Percentiles rank a stretch among this genome's conserved stretches.
Conservation (phyloP, 345 rosid genomes). For the Nephelium lappaceum region DNA sequence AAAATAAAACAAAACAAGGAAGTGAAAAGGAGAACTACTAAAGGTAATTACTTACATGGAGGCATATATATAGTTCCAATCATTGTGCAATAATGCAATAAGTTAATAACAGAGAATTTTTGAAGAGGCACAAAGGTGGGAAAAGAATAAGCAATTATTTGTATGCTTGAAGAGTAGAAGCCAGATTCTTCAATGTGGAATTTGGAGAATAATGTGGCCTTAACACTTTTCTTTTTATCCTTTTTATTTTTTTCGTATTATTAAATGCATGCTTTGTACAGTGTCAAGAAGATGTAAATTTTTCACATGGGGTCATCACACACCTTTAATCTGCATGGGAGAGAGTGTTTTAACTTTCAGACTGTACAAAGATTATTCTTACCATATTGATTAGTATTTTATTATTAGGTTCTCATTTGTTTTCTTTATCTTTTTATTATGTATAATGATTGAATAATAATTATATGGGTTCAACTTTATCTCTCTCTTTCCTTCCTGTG, state of each 20-base stretch:
- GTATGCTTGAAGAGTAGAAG: conserved; percentile 13
- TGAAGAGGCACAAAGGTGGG: conserved; percentile 3
- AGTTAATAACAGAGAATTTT: conserved; percentile 1
- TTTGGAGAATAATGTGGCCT: conserved; percentile 5
- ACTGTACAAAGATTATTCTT: conserved; percentile 33
- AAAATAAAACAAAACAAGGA: too few relatives aligned
- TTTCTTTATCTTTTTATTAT: neutral
- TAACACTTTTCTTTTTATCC: neutral
- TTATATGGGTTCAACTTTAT: neutral
- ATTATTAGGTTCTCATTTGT: neutral
- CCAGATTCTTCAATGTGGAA: conserved; percentile 11
- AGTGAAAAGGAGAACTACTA: neutral
- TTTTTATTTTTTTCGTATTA: neutral
- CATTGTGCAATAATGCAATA: conserved; percentile 14
- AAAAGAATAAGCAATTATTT: conserved; percentile 23
- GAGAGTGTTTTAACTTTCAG: conserved; percentile 28
- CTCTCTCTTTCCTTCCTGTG: neutral
- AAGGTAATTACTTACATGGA: conserved; percentile 4
- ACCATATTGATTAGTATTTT: neutral
- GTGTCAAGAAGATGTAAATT: conserved; percentile 24
- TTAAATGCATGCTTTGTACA: conserved; percentile 26
- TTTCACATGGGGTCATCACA: conserved; percentile 5
- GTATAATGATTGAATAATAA: neutral
- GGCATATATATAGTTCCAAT: conserved; percentile 4
- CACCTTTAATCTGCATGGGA: neutral